These are phyloP conservation scores for Aegilops bicornis DNA, from an alignment of 176 grass and related monocot species.

Conservation along the genomic window DNA sequence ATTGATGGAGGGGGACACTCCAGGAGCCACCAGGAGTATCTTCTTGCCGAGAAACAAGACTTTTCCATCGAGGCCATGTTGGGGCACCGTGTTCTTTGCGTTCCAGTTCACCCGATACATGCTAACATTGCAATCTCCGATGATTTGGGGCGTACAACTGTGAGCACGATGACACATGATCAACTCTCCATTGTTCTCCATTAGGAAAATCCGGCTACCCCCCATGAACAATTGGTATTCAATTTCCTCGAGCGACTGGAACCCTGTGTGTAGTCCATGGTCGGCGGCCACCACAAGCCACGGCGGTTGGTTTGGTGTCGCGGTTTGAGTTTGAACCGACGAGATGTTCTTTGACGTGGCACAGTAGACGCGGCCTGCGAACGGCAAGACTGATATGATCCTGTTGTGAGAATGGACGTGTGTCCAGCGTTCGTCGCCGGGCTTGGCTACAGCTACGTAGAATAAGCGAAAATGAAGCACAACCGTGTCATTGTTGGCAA, in stretches of 20 bases:
- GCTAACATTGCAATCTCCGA: no score
- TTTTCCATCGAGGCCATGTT: background rate
- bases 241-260: no score
- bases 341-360: background rate
- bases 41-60: background rate
- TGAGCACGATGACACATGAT: no score
- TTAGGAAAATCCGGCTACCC: no score
- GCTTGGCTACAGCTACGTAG: background rate
- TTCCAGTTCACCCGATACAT: background rate
- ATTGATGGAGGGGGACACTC: background rate
- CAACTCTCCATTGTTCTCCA: no score
- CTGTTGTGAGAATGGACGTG: background rate
- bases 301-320: background rate
- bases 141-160: no score
- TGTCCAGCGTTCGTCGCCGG: background rate
- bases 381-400: background rate
- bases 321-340: background rate
- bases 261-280: background rate
- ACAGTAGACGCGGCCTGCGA: background rate
- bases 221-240: no score
- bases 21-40: background rate
- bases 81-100: background rate
- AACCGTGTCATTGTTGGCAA: background rate
- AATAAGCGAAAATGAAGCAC: background rate
- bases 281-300: background rate